Evolutionary conservation across 208 protist species (phyloP).

Genomic region (Trypanosomatidae sp.): DNA sequence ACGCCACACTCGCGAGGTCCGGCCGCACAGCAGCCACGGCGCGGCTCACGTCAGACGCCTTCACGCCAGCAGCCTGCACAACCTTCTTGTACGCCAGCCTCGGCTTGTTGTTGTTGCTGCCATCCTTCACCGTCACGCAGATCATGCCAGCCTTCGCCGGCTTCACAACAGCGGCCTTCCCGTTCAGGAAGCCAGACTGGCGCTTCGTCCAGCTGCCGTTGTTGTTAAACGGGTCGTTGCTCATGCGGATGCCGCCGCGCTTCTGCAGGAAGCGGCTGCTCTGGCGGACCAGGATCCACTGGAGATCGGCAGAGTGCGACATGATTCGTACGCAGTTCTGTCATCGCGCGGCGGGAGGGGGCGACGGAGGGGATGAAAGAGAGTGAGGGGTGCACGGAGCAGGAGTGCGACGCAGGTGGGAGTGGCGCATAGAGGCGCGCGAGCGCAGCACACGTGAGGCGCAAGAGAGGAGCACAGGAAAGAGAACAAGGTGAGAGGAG

Average conservation of each 20-base stretch:
- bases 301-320: constrained; percentile 86
- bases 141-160: constrained; percentile 62
- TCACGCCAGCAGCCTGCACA: constrained; percentile 66
- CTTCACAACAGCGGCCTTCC: constrained; percentile 72
- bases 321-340: constrained; percentile 38
- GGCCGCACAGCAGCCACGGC: constrained; percentile 76
- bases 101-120: constrained; percentile 74
- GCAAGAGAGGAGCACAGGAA: neutral
- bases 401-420: neutral
- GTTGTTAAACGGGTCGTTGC: constrained; percentile 89
- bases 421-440: neutral
- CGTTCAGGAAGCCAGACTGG: constrained; percentile 77
- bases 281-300: constrained; percentile 80
- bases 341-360: neutral
- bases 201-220: constrained; percentile 90
- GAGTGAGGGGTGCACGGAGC: neutral
- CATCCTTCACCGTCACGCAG: constrained; percentile 70
- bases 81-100: constrained; percentile 76
- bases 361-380: neutral
- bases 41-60: constrained; percentile 68
- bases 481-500: neutral
- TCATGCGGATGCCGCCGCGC: constrained; percentile 77
- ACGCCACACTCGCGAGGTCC: constrained; percentile 76
- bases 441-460: neutral
- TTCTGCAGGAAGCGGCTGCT: constrained; percentile 89